phyloP scores from a whole-genome alignment of 2,329 filamentous ascomycete genomes.

The Pseudonectria foliicola region DNA sequence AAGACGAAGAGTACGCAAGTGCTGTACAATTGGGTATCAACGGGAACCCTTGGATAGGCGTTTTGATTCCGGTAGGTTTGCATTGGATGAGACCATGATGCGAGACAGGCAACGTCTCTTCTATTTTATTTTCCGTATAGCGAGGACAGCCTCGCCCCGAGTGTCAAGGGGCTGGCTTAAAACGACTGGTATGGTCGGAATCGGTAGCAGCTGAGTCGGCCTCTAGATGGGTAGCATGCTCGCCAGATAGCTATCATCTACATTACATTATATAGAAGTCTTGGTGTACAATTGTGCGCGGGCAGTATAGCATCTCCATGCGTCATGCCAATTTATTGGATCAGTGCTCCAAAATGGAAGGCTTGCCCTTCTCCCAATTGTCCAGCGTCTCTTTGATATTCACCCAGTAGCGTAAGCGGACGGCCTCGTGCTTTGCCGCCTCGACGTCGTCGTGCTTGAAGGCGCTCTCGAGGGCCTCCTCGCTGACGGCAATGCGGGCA shows the following conservation, averaged over 20 bases:
- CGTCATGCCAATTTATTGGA: neutral
- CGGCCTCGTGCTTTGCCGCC: slow-evolving; percentile 61
- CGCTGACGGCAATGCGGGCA: slow-evolving; percentile 55
- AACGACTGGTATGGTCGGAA: too few species aligned
- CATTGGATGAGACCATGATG: too few species aligned
- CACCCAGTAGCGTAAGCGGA: slow-evolving; percentile 81
- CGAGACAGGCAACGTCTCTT: neutral
- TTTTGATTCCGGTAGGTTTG: too few species aligned
- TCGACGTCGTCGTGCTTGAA: slow-evolving; percentile 62
- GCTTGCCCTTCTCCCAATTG: slow-evolving; percentile 76
- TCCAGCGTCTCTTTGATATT: slow-evolving; percentile 76
- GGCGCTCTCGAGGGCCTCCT: slow-evolving; percentile 52
- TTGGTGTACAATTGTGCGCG: too few species aligned
- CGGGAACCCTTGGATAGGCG: too few species aligned
- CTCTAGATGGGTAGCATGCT: neutral
- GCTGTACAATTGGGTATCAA: too few species aligned
- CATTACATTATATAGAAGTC: too few species aligned
- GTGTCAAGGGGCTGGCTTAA: neutral
- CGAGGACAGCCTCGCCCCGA: neutral
- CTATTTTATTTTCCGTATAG: neutral
- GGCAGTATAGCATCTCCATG: too few species aligned
- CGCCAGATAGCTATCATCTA: neutral
- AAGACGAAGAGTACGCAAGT: neutral
- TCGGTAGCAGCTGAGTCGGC: neutral
- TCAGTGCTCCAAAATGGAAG: slow-evolving; percentile 45